These are phyloP conservation scores for Suhomyces pyralidae DNA, from an alignment of 805 yeast species.

Conservation along the genomic window DNA sequence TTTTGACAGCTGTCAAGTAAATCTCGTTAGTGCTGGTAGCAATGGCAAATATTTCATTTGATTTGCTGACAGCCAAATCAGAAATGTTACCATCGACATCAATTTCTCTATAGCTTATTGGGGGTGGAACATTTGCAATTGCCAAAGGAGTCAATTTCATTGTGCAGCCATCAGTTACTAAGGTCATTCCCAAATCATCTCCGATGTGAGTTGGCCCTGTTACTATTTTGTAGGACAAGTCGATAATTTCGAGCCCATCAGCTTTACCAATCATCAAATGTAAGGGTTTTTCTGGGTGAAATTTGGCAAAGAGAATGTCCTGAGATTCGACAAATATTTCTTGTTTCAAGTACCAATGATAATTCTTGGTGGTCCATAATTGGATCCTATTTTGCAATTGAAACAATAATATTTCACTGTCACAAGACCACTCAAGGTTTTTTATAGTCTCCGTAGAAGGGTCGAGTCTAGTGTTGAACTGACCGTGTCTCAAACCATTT, in stretches of 20 bases:
- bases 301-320: slow-evolving; percentile 47
- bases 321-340: slow-evolving; percentile 45
- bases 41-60: slow-evolving; percentile 58
- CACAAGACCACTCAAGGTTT: slow-evolving; percentile 73
- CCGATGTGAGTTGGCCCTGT: slow-evolving; percentile 71
- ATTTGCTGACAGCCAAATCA: slow-evolving; percentile 61
- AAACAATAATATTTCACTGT: slow-evolving; percentile 75
- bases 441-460: slow-evolving; percentile 44
- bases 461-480: slow-evolving; percentile 66
- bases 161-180: slow-evolving; percentile 75
- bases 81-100: slow-evolving; percentile 49
- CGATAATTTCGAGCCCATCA: slow-evolving; percentile 55
- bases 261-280: slow-evolving; percentile 65
- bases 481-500: slow-evolving; percentile 90
- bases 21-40: slow-evolving; percentile 44
- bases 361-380: slow-evolving; percentile 88
- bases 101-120: slow-evolving; percentile 71
- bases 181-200: slow-evolving; percentile 69
- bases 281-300: slow-evolving; percentile 89
- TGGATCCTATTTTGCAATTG: slow-evolving; percentile 63
- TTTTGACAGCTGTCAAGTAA: slow-evolving; percentile 40
- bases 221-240: slow-evolving; percentile 59
- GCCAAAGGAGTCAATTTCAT: slow-evolving; percentile 78
- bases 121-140: slow-evolving; percentile 92
- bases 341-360: slow-evolving; percentile 93